Evolutionary conservation across 495 filamentous ascomycete species (phyloP), one percentile per base, ranked within the genome.

Genomic region (Lepraria neglecta): DNA sequence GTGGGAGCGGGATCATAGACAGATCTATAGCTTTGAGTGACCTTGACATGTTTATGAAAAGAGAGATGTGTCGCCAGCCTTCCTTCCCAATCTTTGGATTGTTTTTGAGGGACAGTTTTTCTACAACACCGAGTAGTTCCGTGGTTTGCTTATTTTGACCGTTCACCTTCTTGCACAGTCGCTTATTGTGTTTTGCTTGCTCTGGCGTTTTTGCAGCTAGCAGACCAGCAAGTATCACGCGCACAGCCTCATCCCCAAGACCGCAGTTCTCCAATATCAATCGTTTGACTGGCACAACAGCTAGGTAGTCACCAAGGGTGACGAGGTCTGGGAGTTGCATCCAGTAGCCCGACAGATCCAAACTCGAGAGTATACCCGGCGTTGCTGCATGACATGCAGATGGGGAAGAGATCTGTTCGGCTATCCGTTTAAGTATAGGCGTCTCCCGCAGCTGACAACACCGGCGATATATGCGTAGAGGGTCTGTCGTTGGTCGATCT

Each of bases 391-490:
- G 72, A 21, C 76, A 82, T 28, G 85, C 85, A 9, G 79, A 78
- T 42, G 86, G 80, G 21, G 84, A 82, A n/a, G 80, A 80, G 24
- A 98, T 87, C 68, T 96, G 90, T 61, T 92, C 89, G 17, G 86
- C 89, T 42, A 98, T 87, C 65, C 86, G 88, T 68, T 91, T 91
- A 27, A 97, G 76, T 43, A 95, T 89, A 2, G 88, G 88, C 0
- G 91, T 92, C 74, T 97, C 94, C 63, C 94, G 79, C 28, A 98
- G 76, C 68, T 97, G 92, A 68, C 94, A 97, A 70, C 94, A 97
- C 59, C 94, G 83, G 54, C 91, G 83, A 72, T 98, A 98, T 71
- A 98, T 96, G 59, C 92, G 82, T 10, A 91, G 80, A 6, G 94
- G 92, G 69, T 96, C 92, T 19, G 88, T 96, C 4, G 92, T 97